These are phyloP conservation scores for Gyromitra esculenta DNA, from an alignment of 2,329 filamentous ascomycete genomes.

Conservation along the genomic window DNA sequence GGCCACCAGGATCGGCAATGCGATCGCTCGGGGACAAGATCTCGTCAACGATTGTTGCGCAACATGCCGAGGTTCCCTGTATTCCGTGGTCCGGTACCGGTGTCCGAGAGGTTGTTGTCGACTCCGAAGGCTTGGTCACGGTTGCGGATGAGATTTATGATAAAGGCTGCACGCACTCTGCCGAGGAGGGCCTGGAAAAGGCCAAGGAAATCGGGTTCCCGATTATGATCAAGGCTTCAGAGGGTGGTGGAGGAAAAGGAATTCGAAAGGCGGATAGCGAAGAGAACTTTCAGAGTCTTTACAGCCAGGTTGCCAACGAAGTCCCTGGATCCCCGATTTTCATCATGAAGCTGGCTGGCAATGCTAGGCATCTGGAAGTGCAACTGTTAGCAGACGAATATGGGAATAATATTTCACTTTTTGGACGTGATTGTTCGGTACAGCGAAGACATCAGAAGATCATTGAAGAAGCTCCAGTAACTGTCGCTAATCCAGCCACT, in stretches of 20 bases:
- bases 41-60: slow-evolving; percentile 97
- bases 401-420: slow-evolving; percentile 99
- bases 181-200: slow-evolving; percentile 86
- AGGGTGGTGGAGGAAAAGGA: slow-evolving; percentile 98
- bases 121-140: slow-evolving; percentile 84
- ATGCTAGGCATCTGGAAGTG: slow-evolving; percentile 95
- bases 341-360: slow-evolving; percentile 99
- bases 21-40: slow-evolving; percentile 99
- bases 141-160: slow-evolving; percentile 85
- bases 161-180: slow-evolving; percentile 88
- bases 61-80: slow-evolving; percentile 94
- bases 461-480: slow-evolving; percentile 98
- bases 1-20: slow-evolving; percentile 97
- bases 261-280: slow-evolving; percentile 93
- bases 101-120: slow-evolving; percentile 80
- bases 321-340: slow-evolving; percentile 99
- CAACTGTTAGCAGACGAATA: slow-evolving; percentile 98
- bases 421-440: slow-evolving; percentile 97
- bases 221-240: slow-evolving; percentile 99
- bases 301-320: slow-evolving; percentile 95
- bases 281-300: slow-evolving; percentile 83
- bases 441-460: slow-evolving; percentile 99
- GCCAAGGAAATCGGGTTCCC: slow-evolving; percentile 95
- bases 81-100: slow-evolving; percentile 99
- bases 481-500: slow-evolving; percentile 86